A percentile compares a stretch with the other conserved stretches of the same genome.
Conservation (phyloP, 441 rosid species). For the Daphne laureola region DNA sequence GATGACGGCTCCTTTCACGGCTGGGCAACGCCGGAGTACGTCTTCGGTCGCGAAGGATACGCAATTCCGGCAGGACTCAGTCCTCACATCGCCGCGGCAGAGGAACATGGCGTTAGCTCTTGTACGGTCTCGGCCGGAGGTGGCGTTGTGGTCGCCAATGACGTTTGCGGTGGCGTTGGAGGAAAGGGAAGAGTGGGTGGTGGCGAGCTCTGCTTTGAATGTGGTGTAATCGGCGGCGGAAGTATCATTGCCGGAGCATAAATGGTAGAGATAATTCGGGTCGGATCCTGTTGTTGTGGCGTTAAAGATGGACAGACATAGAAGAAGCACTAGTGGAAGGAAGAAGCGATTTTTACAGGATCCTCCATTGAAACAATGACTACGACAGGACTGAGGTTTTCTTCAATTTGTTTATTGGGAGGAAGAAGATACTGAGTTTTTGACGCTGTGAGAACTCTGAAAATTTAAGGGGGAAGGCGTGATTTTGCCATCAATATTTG, state of each 20-base stretch:
- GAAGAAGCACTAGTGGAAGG: conserved; percentile 8
- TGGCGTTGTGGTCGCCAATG: conserved; percentile 17
- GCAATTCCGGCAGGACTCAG: background rate
- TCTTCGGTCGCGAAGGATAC: background rate
- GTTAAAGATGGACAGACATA: conserved; percentile 6
- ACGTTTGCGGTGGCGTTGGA: conserved; percentile 18
- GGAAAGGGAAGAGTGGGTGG: conserved; percentile 30
- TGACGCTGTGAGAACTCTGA: too few species aligned
- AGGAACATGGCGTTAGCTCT: background rate
- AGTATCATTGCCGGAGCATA: conserved; percentile 16
- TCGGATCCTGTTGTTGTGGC: conserved; percentile 5
- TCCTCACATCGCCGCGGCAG: conserved; percentile 1
- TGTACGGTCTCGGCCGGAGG: background rate
- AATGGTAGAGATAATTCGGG: conserved; percentile 6
- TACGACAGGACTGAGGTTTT: too few species aligned
- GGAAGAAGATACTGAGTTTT: too few species aligned
- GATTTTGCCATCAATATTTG: too few species aligned
- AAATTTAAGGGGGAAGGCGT: too few species aligned
- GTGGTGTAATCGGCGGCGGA: conserved; percentile 22
- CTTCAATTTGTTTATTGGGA: too few species aligned
- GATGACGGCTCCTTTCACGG: conserved; percentile 1
- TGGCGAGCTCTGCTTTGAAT: conserved; percentile 22
- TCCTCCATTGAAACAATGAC: too few species aligned
- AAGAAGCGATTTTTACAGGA: too few species aligned
- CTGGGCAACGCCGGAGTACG: background rate